Evolutionary conservation across 345 rosid species (phyloP).

Genomic region (Erodium maritimum): DNA sequence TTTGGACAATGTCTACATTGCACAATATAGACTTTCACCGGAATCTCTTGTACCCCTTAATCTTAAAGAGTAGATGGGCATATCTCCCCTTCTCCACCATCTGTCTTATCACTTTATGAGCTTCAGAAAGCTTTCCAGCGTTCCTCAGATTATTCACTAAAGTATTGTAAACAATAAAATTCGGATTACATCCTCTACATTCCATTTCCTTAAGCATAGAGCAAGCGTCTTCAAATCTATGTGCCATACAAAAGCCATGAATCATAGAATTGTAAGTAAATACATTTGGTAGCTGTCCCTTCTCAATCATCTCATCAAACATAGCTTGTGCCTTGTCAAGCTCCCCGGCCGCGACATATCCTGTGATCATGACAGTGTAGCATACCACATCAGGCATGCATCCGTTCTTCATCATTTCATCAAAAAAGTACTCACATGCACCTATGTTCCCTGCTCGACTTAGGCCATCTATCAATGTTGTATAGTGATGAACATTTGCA

Average conservation of each 20-base stretch:
- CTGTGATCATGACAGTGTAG: conserved; percentile 78
- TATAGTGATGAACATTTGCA: conserved; percentile 61
- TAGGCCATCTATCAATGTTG: conserved; percentile 85
- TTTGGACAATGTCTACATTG: too few species aligned
- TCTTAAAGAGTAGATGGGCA: conserved; percentile 44
- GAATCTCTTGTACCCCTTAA: conserved; percentile 34
- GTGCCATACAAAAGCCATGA: conserved; percentile 65
- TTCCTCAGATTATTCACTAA: conserved; percentile 54
- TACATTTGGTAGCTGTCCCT: conserved; percentile 67
- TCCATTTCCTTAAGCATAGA: conserved; percentile 74
- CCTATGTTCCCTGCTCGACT: conserved; percentile 79
- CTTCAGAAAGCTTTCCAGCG: conserved; percentile 69
- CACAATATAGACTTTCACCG: too few species aligned
- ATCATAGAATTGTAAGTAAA: conserved; percentile 85
- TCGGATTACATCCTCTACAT: conserved; percentile 72
- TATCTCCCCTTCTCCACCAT: conserved; percentile 68
- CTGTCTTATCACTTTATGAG: conserved; percentile 48
- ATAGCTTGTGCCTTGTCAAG: conserved; percentile 56
- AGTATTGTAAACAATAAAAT: conserved; percentile 74
- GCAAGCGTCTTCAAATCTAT: conserved; percentile 58
- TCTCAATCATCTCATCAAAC: conserved; percentile 51
- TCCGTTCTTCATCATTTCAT: conserved; percentile 57
- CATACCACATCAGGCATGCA: conserved; percentile 72
- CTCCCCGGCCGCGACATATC: conserved; percentile 50
- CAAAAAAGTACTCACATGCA: conserved; percentile 64